phyloP scores from a whole-genome alignment of 768 basidiomycete species.

The Mycena haematopus region DNA sequence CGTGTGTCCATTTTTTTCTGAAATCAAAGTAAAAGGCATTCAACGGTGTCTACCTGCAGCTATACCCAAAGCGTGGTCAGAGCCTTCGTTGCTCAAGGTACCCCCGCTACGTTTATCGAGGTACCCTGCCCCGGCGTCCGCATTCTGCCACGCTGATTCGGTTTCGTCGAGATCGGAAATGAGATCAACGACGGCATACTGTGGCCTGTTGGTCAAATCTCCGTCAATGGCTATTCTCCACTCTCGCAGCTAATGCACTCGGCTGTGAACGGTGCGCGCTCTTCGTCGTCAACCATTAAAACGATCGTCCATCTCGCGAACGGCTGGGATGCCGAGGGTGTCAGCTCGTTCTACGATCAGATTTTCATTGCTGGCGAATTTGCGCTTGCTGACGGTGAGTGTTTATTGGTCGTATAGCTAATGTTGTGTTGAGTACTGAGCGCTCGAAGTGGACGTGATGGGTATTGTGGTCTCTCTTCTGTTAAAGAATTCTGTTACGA shows the following conservation, averaged over 20 bases:
- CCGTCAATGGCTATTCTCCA: slow-evolving; percentile 55
- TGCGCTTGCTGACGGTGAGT: slow-evolving; percentile 42
- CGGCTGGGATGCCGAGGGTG: slow-evolving; percentile 57
- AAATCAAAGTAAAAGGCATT: neutral
- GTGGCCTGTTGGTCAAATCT: slow-evolving; percentile 65
- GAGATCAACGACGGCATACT: slow-evolving; percentile 71
- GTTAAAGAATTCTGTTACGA: neutral
- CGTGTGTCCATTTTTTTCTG: slow-evolving; percentile 38
- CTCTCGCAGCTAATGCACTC: slow-evolving; percentile 68
- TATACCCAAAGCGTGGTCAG: slow-evolving; percentile 60
- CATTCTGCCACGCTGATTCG: neutral
- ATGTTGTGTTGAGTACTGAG: neutral
- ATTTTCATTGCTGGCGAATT: slow-evolving; percentile 62
- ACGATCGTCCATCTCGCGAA: slow-evolving; percentile 68
- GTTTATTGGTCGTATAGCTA: neutral
- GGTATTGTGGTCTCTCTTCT: slow-evolving; percentile 34
- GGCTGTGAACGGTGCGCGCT: slow-evolving; percentile 59
- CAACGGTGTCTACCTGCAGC: slow-evolving; percentile 34
- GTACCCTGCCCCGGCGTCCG: neutral
- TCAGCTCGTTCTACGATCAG: slow-evolving; percentile 55
- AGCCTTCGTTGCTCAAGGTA: slow-evolving; percentile 59
- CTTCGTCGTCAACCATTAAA: slow-evolving; percentile 52
- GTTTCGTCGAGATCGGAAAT: slow-evolving; percentile 54
- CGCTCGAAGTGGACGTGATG: slow-evolving; percentile 53
- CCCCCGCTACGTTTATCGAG: slow-evolving; percentile 57